These are phyloP conservation scores for Zygosaccharomyces bailii DNA, from an alignment of 805 yeast genomes.

Conservation along the genomic window DNA sequence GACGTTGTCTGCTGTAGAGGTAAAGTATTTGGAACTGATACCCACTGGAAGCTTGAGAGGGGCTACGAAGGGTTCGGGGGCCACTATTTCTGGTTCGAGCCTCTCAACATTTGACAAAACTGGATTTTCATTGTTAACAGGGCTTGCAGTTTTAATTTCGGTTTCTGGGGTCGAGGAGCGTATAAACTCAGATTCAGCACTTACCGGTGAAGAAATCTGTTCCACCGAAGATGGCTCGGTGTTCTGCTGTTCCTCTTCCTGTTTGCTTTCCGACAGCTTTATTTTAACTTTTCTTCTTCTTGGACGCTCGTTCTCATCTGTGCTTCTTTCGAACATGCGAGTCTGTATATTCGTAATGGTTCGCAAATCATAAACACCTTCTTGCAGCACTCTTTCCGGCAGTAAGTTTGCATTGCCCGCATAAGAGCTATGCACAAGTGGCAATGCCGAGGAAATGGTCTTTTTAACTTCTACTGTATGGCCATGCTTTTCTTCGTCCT, in stretches of 20 bases:
- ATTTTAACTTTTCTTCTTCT: conserved; percentile 33
- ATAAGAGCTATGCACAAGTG: conserved; percentile 6
- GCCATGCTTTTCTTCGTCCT: conserved; percentile 7
- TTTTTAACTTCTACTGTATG: conserved; percentile 10
- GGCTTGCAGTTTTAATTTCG: conserved; percentile 8
- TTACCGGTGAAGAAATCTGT: not conserved
- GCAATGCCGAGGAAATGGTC: conserved; percentile 5
- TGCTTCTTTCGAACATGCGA: conserved; percentile 32
- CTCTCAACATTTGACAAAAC: not conserved
- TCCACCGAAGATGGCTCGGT: not conserved
- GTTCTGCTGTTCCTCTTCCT: not conserved
- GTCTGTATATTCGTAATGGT: conserved; percentile 35
- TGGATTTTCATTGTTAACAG: conserved; percentile 2
- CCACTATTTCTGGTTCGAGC: conserved; percentile 1
- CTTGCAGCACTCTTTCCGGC: conserved; percentile 26
- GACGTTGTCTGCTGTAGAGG: conserved; percentile 5
- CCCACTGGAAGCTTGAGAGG: conserved; percentile 11
- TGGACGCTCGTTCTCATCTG: conserved; percentile 28
- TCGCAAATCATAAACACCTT: conserved; percentile 24
- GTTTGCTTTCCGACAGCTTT: not conserved
- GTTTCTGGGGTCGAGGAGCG: conserved; percentile 6
- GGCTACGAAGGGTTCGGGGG: conserved; percentile 1
- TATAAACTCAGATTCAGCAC: not conserved
- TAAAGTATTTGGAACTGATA: conserved; percentile 11
- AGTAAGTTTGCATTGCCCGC: conserved; percentile 21